Evolutionary conservation across 495 filamentous ascomycete genomes (phyloP), one percentile per base, ranked within the genome.

Genomic region (Penicillium samsonianum): DNA sequence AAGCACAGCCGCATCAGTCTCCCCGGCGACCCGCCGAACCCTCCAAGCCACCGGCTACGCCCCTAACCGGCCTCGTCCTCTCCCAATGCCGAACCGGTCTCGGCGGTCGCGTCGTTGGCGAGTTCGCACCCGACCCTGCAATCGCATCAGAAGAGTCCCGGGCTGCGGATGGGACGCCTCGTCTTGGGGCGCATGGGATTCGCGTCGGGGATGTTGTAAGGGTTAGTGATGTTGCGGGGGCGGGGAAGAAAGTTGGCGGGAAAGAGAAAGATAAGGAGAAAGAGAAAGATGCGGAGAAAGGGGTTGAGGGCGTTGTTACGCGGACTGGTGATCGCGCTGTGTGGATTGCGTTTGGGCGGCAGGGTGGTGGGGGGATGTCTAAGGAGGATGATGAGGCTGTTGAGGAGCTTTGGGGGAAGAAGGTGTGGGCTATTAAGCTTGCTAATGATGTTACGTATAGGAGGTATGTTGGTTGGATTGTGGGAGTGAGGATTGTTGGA

Each of bases 401-500:
- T 53, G 82, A 80, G 49, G 82, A 80, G 41, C 73, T 89, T 6
- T 79, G 78, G 65, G 78, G 77, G 38, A 86, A 83, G 64, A 85
- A 82, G 70, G 65, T 87, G 48, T 88, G 84, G 85, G 69, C 84
- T 84, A 87, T 98, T 20, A 98, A 98, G 77, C 75, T 98, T 65
- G 91, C 94, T 16, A 96, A 98, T 73, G 95, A 98, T 75, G 87
- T 96, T 61, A 96, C 92, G 37, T 92, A 88, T 73, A 83, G 88
- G 73, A 80, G 91, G 87, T 90, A 76, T 59, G 71, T 25, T 22
- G 19, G 8, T 17, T 35, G 35, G 16, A 16, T 11, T 33, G 19
- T 31, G 9, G 43, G 43, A n/a, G 16, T 35, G 20, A n/a, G 30
- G 30, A 23, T 6, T 31, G 9, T 23, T 28, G 16, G 28, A n/a